Evolutionary conservation across 2,329 filamentous ascomycete species (phyloP).

Genomic region (Myriosclerotinia scirpicola): DNA sequence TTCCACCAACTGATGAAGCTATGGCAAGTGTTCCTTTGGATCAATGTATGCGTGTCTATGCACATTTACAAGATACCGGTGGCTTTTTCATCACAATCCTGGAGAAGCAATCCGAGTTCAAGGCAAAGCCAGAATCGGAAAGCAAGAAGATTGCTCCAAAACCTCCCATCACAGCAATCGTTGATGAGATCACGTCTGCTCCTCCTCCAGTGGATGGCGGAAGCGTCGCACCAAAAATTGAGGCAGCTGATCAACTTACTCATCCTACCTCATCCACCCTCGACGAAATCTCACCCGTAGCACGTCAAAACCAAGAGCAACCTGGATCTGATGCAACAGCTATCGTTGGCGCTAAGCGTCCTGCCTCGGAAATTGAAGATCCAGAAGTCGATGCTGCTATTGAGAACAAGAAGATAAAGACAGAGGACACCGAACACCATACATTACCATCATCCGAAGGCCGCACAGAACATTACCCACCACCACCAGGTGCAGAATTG

Average conservation of each 20-base stretch:
- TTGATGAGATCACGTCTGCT: slow-evolving; percentile 44
- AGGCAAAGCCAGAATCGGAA: slow-evolving; percentile 67
- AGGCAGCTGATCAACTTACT: slow-evolving; percentile 38
- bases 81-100: slow-evolving; percentile 97
- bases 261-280: slow-evolving; percentile 31
- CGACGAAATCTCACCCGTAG: slow-evolving; percentile 36
- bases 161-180: slow-evolving; percentile 42
- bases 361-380: slow-evolving; percentile 41
- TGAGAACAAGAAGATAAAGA: slow-evolving; percentile 50
- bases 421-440: slow-evolving; percentile 34
- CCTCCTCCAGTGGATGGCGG: slow-evolving; percentile 38
- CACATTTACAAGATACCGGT: slow-evolving; percentile 92
- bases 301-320: slow-evolving; percentile 40
- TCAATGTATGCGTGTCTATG: slow-evolving; percentile 89
- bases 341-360: slow-evolving; percentile 40
- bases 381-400: slow-evolving; percentile 27
- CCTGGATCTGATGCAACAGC: slow-evolving; percentile 31
- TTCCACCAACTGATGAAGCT: slow-evolving; percentile 62
- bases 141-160: slow-evolving; percentile 50
- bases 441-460: slow-evolving; percentile 25
- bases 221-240: slow-evolving; percentile 38
- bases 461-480: slow-evolving; percentile 41
- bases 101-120: slow-evolving; percentile 87
- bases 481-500: slow-evolving; percentile 39
- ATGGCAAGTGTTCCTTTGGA: slow-evolving; percentile 71